Evolutionary conservation across 225 moss, liverwort and hornwort species (phyloP), one percentile per base, ranked within the genome.

Genomic region (Pseudisothecium myosuroides): DNA sequence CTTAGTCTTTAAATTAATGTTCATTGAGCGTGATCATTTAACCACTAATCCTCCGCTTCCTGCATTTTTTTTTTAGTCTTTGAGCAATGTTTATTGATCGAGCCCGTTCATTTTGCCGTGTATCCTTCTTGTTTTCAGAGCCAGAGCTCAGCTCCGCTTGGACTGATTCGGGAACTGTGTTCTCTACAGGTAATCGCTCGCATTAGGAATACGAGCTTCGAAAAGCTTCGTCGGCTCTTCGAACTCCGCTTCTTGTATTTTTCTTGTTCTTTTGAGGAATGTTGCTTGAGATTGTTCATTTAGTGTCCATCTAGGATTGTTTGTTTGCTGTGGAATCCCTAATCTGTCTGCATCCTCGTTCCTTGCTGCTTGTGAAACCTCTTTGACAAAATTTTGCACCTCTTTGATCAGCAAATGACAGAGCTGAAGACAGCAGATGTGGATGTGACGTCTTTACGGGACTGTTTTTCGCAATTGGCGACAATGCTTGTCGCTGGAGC

Each of bases 401-500:
- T 80, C 47, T 84, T 29, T 89, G 82, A 67, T 86, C 77, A 93
- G 90, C 82, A 76, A 64, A 83, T 86, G 92, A 87, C 90, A 90
- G 87, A 83, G 86, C 49, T 55, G 76, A 91, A 87, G 92, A 61
- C 37, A 81, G 47, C 60, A 66, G 87, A 87, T 62, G 55, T 75
- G 66, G 80, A 72, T 26, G 88, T 68, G 87, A 87, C 58, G 36
- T 68, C 71, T 32, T 62, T 26, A 13, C 85, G 86, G 37, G 76
- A 68, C 47, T 36, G 73, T n/a, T 72, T 87, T 36, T 89, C 92
- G 69, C 86, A n/a, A 22, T 62, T 92, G 82, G 77, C 89, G 67
- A 86, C 92, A 84, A 84, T 93, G 82, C 86, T 94, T 81, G 88
- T 90, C 43, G 88, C 90, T 90, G 94, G 94, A 89, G 88, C 89